Percentiles rank a stretch among this genome's conserved stretches.
Evolutionary conservation across 179 eudicot genomes (phyloP).

Genomic region (Beta lomatogona): DNA sequence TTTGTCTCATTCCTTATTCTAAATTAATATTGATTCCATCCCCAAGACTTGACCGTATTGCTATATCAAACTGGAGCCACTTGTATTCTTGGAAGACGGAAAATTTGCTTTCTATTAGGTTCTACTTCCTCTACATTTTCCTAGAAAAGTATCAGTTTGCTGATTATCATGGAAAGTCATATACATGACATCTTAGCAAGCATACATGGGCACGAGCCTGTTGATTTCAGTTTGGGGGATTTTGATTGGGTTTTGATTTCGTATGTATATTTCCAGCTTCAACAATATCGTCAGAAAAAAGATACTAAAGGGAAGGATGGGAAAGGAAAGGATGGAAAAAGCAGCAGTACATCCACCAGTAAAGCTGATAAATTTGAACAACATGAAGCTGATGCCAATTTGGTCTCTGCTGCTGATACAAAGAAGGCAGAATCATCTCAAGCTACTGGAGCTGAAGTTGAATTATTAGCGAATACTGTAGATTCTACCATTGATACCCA

Average conservation of each 20-base stretch:
- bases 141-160: background rate
- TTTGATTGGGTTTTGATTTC: constrained; percentile 22
- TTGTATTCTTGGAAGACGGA: background rate
- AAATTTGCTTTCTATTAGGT: background rate
- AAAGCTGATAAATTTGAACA: constrained; percentile 50
- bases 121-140: background rate
- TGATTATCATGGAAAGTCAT: background rate
- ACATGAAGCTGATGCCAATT: constrained; percentile 37
- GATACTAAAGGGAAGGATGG: constrained; percentile 48
- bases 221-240: constrained; percentile 7
- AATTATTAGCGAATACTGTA: constrained; percentile 22
- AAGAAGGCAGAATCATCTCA: constrained; percentile 33
- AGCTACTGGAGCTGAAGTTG: constrained; percentile 35
- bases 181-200: background rate
- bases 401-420: constrained; percentile 24
- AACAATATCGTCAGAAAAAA: constrained; percentile 86
- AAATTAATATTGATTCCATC: background rate
- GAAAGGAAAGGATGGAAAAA: constrained; percentile 52
- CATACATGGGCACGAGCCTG: background rate
- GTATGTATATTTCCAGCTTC: constrained; percentile 55
- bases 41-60: background rate
- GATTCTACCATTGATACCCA: constrained; percentile 28
- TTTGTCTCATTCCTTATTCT: too few relatives aligned
- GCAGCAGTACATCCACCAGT: constrained; percentile 37
- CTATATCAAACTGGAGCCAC: background rate